phyloP scores from a whole-genome alignment of 306 rosid genomes.

The Quercus engelmannii region DNA sequence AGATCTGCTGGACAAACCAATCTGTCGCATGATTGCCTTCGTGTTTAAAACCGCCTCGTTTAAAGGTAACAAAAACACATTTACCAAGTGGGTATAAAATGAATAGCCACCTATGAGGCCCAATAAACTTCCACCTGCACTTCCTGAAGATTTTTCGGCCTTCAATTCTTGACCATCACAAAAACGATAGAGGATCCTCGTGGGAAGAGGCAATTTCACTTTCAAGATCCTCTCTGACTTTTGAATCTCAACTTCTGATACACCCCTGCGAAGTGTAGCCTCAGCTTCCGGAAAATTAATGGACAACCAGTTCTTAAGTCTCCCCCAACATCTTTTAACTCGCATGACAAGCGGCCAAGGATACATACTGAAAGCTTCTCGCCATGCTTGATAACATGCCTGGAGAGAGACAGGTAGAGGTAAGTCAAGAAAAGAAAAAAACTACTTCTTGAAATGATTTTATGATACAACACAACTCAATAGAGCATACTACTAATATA shows the following conservation, averaged over 20 bases:
- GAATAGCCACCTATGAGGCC: constrained; percentile 91
- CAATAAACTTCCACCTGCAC: constrained; percentile 37
- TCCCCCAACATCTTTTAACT: constrained; percentile 74
- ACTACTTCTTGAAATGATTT: neutral
- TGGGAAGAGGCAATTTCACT: constrained; percentile 77
- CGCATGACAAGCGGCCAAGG: constrained; percentile 89
- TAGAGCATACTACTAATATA: neutral
- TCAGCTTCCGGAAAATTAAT: constrained; percentile 61
- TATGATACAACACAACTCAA: neutral
- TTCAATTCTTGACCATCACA: constrained; percentile 70
- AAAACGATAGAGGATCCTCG: constrained; percentile 77
- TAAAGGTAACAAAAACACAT: constrained; percentile 67
- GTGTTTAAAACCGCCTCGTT: constrained; percentile 43
- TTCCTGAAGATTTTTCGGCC: constrained; percentile 7
- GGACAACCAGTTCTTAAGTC: constrained; percentile 50
- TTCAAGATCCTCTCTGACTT: constrained; percentile 46
- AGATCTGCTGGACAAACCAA: constrained; percentile 36
- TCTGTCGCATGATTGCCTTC: constrained; percentile 8
- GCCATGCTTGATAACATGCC: constrained; percentile 67
- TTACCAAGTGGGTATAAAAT: constrained; percentile 50
- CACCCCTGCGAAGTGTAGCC: constrained; percentile 69
- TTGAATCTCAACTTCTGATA: constrained; percentile 64
- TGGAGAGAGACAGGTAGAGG: constrained; percentile 18
- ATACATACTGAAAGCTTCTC: constrained; percentile 63
- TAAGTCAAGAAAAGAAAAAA: neutral